Evolutionary conservation across 2,329 filamentous ascomycete genomes (phyloP), one percentile per base, ranked within the genome.

Genomic region (Fusarium robinianum): DNA sequence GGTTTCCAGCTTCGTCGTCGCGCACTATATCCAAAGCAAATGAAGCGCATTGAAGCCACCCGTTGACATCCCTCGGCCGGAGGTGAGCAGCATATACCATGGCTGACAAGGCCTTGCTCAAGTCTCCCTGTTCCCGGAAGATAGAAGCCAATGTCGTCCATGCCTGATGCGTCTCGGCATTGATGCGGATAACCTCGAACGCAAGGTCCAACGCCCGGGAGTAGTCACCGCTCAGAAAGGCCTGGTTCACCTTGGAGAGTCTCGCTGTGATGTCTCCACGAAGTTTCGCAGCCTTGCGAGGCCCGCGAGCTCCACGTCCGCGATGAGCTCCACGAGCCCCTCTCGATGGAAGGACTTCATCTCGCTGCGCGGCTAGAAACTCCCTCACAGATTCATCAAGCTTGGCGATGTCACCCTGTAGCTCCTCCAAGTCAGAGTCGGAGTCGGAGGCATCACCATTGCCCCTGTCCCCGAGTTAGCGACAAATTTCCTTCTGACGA

Each of bases 241-340:
- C 80, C 47, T 84, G 76, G 46, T 83, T 87, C 3, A 88, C 87
- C 60, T 79, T 74, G 32, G 79, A 77, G 34, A 90, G 75, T 27
- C 84, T 74, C 26, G 79, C 73, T 58, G 85, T 88, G 64, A 90
- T 88, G 55, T 90, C 84, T 26, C 78, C 81, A 30, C 84, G 80
- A 11, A 84, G 85, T 62, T 88, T 85, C 7, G 80, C 83, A 16
- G 81, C 78, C 62, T 83, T 81, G 12, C 79, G 72, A 17, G 77
- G 78, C 6, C 78, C 78, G 10, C 72, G 65, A 31, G 63, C 45
- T 18, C 70, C 55, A 19, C 70, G 59, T 12, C 60, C 62, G 17
- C 62, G 60, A 15, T 41, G 26, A 5, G 46, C 54, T 24, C 61
- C 53, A 9, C 60, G 57, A 12, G 18, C 21, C 4, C 53, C 46